These are phyloP conservation scores for Lojkania enalia DNA, from an alignment of 2,329 filamentous ascomycete species.

Conservation along the genomic window DNA sequence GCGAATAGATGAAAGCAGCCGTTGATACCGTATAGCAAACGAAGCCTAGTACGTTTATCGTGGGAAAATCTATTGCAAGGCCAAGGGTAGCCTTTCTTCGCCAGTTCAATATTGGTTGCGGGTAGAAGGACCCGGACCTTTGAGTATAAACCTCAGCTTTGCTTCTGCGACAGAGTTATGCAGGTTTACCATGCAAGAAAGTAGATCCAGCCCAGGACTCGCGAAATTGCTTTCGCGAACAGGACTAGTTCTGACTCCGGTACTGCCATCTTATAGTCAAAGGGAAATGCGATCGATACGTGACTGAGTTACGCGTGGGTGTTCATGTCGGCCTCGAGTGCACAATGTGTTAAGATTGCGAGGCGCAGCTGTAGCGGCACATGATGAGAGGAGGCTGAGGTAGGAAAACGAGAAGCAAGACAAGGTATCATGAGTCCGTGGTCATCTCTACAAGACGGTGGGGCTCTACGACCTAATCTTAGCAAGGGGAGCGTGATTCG, in stretches of 20 bases:
- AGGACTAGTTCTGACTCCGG: slow-evolving; percentile 28
- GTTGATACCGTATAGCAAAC: slow-evolving; percentile 76
- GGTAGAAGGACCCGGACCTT: slow-evolving; percentile 89
- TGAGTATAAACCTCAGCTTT: neutral
- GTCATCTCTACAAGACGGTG: too few species aligned
- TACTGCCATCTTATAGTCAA: slow-evolving; percentile 14
- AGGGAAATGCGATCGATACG: slow-evolving; percentile 6
- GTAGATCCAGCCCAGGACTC: slow-evolving; percentile 43
- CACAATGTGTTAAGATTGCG: too few species aligned
- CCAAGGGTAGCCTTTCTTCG: slow-evolving; percentile 76
- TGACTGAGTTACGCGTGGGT: too few species aligned
- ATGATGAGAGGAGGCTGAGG: too few species aligned
- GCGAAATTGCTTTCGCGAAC: slow-evolving; percentile 39
- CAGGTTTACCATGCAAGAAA: slow-evolving; percentile 38
- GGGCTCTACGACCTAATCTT: too few species aligned
- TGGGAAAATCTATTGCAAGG: slow-evolving; percentile 84
- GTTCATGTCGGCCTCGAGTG: too few species aligned
- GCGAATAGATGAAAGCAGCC: slow-evolving; percentile 74
- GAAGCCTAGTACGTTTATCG: slow-evolving; percentile 74
- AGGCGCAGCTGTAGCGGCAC: too few species aligned
- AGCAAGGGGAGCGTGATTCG: too few species aligned
- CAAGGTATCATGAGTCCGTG: too few species aligned
- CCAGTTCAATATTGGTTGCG: slow-evolving; percentile 82
- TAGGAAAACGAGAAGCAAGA: too few species aligned
- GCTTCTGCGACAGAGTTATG: neutral